Base-by-base conservation (phyloP, 2,329 filamentous ascomycete species). In the Trichoderma sp. region DNA sequence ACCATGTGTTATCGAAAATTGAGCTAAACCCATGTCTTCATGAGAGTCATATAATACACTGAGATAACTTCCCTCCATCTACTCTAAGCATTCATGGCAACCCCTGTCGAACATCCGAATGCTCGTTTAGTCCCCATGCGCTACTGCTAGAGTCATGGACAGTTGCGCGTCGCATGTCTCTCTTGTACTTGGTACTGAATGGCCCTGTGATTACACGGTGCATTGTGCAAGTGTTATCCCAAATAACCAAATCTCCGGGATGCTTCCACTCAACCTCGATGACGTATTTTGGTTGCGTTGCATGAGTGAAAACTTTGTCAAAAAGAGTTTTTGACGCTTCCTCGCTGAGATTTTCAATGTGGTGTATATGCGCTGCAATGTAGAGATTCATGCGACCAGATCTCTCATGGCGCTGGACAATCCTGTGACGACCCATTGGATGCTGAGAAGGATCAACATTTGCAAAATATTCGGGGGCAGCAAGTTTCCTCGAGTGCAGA, bases 221-320 rank as follows among this genome's bases (percentile, higher is more conserved):
- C 81, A 90, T 82, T 17, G 86, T 85, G 63, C 82, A 84, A 0
- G 85, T 85, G 76, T 90, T 90, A 74, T 90, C 88, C 88, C 88
- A 90, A 20, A 88, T 81, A 88, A 68, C 55, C 15, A 68, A 20
- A n/a, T 68, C 65, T 20, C 65, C 65, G 0, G 55, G 53, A 8
- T 58, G 12, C n/a, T 50, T 43, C 65, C 65, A 68, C n/a, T 68
- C 65, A 17, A 68, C 81, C 6, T 79, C 81, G 8, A 85, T 71
- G 0, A 82, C 76, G 74, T 86, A 86, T 75, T 85, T 84, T 1
- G 81, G 77, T 78, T 86, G 83, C 6, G 82, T 84, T 0, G 81
- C 83, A 76, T 88, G 86, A 3, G 75, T 75, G 50, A 84, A 84
- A n/a, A 88, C 77, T n/a, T 73, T 77, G 13, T 81, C 76, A 3